Evolutionary conservation across 352 stramenopile genomes (phyloP), one percentile per base, ranked within the genome.

Genomic region (Phytophthora tentaculata): DNA sequence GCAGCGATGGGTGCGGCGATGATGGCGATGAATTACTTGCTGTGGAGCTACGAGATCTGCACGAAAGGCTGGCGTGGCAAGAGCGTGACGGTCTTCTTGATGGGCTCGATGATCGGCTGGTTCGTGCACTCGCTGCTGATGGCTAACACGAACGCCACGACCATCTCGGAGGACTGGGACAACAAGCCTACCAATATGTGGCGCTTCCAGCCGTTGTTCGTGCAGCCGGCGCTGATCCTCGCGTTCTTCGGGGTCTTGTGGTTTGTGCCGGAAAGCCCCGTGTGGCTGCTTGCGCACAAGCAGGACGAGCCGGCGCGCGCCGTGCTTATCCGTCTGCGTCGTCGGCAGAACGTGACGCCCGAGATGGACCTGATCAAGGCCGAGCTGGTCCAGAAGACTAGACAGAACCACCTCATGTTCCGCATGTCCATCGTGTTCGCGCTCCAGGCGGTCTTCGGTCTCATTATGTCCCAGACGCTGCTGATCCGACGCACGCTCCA

Each of bases 11-110:
- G 86, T 6, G 80, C 64, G 7, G 84, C 80, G 2, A 93, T 95
- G 35, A 19, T 94, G 50, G 65, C 77, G 20, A 91, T 92, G 73
- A 92, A 90, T 61, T 89, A 91, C 22, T 55, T 91, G 50, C 63
- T 95, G 20, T 95, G 88, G 69, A 94, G 86, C 58, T 95, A 79
- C 41, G 88, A 96, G 61, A 96, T 96, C 24, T 96, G 84, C 55
- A 95, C 87, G 16, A 91, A 91, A 61, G 88, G 87, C 23, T 95
- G 87, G 86, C 86, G 83, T n/a, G 87, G 88, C 45, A 96, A 96
- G 73, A 89, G 84, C 41, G 73, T 94, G 5, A 89, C 83, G 8
- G 83, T 95, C 29, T 96, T 95, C 64, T 64, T 94, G 26, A 76
- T 96, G 39, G 88, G 88, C 9, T 87, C 72, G 3, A 84, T 88